Percentiles rank a stretch among this genome's conserved stretches.
phyloP scores from a whole-genome alignment of 768 basidiomycete genomes.

The Termitomyces titanicus region DNA sequence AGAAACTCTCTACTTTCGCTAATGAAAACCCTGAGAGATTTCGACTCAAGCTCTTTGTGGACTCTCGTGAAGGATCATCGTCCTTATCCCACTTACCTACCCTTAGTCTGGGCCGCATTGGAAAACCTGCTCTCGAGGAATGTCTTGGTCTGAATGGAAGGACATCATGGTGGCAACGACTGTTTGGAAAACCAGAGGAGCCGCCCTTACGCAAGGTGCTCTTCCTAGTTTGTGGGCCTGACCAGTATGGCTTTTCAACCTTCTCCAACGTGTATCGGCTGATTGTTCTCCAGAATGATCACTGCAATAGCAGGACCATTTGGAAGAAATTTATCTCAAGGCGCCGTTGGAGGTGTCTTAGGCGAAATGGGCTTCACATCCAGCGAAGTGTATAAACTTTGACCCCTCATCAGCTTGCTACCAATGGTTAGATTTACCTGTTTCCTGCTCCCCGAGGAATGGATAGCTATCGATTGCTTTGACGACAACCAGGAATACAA shows the following conservation, averaged over 20 bases:
- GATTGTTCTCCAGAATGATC: slow-evolving; percentile 57
- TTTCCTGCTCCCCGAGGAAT: background rate
- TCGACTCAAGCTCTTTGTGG: slow-evolving; percentile 59
- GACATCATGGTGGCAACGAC: slow-evolving; percentile 32
- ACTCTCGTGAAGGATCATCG: slow-evolving; percentile 33
- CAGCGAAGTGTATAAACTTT: slow-evolving; percentile 70
- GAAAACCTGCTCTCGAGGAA: slow-evolving; percentile 41
- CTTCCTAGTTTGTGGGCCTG: slow-evolving; percentile 84
- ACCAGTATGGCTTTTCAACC: slow-evolving; percentile 48
- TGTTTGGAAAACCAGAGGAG: slow-evolving; percentile 21
- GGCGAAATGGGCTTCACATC: slow-evolving; percentile 59
- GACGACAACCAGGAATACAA: background rate
- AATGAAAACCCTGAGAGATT: slow-evolving; percentile 51
- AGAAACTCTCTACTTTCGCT: slow-evolving; percentile 48
- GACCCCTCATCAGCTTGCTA: background rate
- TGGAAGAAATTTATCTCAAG: slow-evolving; percentile 75
- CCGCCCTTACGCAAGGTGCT: slow-evolving; percentile 38
- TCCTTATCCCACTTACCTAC: slow-evolving; percentile 15
- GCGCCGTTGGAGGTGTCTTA: slow-evolving; percentile 62
- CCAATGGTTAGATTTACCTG: background rate
- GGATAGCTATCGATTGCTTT: background rate
- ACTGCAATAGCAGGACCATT: slow-evolving; percentile 70
- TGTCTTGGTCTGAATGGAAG: slow-evolving; percentile 28
- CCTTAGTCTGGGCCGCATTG: slow-evolving; percentile 52
- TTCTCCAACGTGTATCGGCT: background rate